Percentiles rank a stretch among this genome's conserved stretches.
phyloP scores from a whole-genome alignment of 1,139 yeast species.

The Candida sp. region DNA sequence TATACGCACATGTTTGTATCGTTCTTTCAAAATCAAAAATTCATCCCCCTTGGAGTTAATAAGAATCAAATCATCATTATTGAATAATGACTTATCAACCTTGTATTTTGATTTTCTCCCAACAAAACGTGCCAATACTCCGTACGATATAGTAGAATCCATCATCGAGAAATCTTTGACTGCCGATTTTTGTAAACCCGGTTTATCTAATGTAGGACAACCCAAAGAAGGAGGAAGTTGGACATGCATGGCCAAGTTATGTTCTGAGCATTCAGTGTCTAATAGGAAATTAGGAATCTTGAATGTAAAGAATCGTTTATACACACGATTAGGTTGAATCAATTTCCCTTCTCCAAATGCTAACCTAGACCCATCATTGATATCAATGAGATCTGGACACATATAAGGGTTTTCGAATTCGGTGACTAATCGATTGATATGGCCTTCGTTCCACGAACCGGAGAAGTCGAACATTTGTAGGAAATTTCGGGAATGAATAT shows the following conservation, averaged over 20 bases:
- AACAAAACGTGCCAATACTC: conserved; percentile 38
- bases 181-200: conserved; percentile 9
- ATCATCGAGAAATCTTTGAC: conserved; percentile 20
- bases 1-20: conserved; percentile 24
- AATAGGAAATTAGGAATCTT: conserved; percentile 36
- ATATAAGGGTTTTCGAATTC: conserved; percentile 16
- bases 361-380: conserved; percentile 24
- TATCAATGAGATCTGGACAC: conserved; percentile 19
- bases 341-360: conserved; percentile 22
- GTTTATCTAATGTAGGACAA: conserved; percentile 14
- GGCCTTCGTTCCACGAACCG: conserved; percentile 34
- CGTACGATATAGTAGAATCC: conserved; percentile 32
- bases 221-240: conserved; percentile 41
- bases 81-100: conserved; percentile 14
- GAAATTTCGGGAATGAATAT: conserved; percentile 11
- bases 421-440: conserved; percentile 28
- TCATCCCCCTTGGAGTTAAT: conserved; percentile 40
- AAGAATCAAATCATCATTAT: conserved; percentile 21
- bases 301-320: conserved; percentile 42
- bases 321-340: conserved; percentile 24
- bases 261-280: conserved; percentile 36
- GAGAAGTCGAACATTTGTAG: conserved; percentile 44
- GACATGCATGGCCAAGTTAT: conserved; percentile 30
- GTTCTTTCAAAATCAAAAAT: conserved; percentile 36
- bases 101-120: conserved; percentile 33